Evolutionary conservation across 2,329 filamentous ascomycete genomes (phyloP), one percentile per base, ranked within the genome.

Genomic region (Botryotinia convoluta): DNA sequence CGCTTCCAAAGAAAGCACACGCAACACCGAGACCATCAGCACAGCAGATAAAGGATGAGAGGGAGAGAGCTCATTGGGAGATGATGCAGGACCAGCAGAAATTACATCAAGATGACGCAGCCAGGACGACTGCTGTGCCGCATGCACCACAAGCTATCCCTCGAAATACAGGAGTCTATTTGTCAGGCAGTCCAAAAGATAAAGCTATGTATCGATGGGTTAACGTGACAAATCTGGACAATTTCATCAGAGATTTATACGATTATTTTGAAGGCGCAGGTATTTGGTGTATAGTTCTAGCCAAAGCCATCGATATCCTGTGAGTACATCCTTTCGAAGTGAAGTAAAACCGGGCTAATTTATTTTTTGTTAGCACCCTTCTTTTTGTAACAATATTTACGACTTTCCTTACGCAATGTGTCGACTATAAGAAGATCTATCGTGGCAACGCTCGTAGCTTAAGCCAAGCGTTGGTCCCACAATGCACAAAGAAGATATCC

Each of bases 171-270:
- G 85, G 84, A 18, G 82, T 86, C 69, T 62, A 39, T 39, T 84
- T 80, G 32, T 74, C 84, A 70, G 84, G 86, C 42, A 87, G 89
- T 78, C 88, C 90, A 0, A 87, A 87, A 81, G 89, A 91, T 77
- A 90, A 88, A 78, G 91, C 91, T 32, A 86, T 93, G 85, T 93
- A 90, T 89, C 86, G 89, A 75, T 93, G 91, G 89, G 89, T 90
- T 29, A 93, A 93, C 78, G 90, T 92, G 57, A 86, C 87, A 72
- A 91, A 93, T 77, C 81, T 93, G 72, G 91, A 93, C 79, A 88
- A 87, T 70, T 93, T 93, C 79, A 84, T 93, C 74, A 85, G 86
- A 72, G 88, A 92, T 62, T 89, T 92, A 12, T 93, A 93, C 80
- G 84, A 87, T 64, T 93, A 93, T 82, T 93, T 89, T 78, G 82